Conservation (phyloP, 2,329 filamentous ascomycete genomes). For the Ceratocystis papillata region DNA sequence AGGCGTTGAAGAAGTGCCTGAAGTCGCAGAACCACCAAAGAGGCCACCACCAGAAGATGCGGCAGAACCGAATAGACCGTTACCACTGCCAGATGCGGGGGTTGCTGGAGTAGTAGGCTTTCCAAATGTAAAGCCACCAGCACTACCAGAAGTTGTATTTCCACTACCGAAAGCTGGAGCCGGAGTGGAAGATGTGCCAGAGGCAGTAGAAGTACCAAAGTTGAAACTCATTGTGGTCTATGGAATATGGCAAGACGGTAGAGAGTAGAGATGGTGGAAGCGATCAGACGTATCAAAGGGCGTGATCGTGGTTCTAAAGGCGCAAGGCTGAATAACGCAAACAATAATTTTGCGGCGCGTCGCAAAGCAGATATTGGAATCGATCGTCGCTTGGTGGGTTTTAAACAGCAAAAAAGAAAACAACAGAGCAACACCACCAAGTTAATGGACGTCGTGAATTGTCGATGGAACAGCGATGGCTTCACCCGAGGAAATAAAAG, state of each 20-base stretch:
- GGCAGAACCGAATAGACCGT: constrained; percentile 25
- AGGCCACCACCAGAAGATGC: constrained; percentile 13
- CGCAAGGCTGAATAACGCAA: constrained; percentile 18
- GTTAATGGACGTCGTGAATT: not conserved
- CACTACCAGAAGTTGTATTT: constrained; percentile 26
- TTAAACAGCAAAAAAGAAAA: not conserved
- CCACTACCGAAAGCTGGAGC: constrained; percentile 30
- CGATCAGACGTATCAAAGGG: not conserved
- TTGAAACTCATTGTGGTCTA: constrained; percentile 33
- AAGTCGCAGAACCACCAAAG: constrained; percentile 26
- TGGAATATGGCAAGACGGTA: not conserved
- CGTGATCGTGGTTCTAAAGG: constrained; percentile 7
- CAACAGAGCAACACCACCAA: not conserved
- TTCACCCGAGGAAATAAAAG: not conserved
- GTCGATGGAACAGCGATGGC: not conserved
- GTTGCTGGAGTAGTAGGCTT: constrained; percentile 14
- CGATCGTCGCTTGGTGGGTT: not conserved
- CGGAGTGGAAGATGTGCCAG: constrained; percentile 3
- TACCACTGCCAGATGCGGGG: constrained; percentile 11
- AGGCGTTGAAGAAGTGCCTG: constrained; percentile 29
- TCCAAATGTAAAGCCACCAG: constrained; percentile 30
- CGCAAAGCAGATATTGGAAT: not conserved
- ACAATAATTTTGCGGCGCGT: constrained; percentile 6
- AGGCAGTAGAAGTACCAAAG: constrained; percentile 33
- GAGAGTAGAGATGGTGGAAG: not conserved